Conservation (phyloP, 2,329 filamentous ascomycete genomes). For the Venturia carpophila region DNA sequence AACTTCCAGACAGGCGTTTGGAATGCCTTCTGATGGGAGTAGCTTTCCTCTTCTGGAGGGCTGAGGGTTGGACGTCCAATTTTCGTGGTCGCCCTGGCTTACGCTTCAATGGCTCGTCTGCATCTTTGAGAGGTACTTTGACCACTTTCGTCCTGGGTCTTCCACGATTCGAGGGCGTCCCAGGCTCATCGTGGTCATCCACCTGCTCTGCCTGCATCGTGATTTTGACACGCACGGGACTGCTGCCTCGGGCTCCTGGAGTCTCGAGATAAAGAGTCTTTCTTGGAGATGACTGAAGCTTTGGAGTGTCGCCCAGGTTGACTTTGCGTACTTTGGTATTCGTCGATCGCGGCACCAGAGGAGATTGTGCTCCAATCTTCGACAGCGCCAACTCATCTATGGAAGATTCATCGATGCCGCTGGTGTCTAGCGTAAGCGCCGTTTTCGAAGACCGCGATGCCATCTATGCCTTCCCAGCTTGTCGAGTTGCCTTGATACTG, state of each 20-base stretch:
- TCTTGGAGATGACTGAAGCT: conserved; percentile 31
- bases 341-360: conserved; percentile 27
- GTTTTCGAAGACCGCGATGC: neutral
- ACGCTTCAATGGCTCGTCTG: conserved; percentile 31
- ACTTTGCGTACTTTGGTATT: conserved; percentile 20
- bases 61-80: conserved; percentile 22
- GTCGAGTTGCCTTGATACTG: no score
- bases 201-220: conserved; percentile 36
- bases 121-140: conserved; percentile 36
- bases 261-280: conserved; percentile 39
- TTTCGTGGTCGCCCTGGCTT: conserved; percentile 32
- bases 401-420: conserved; percentile 7
- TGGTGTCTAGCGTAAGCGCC: neutral
- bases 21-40: conserved; percentile 29
- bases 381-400: conserved; percentile 11
- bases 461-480: neutral
- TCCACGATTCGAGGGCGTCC: conserved; percentile 17
- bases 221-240: conserved; percentile 44
- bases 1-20: conserved; percentile 14
- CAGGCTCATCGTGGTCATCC: conserved; percentile 28
- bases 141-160: conserved; percentile 25
- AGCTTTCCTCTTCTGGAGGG: conserved; percentile 24
- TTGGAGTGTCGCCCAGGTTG: conserved; percentile 22
- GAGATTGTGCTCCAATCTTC: conserved; percentile 21
- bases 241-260: conserved; percentile 31